Evolutionary conservation across 345 rosid species (phyloP), one percentile per base, ranked within the genome.

Genomic region (Passiflora organensis): DNA sequence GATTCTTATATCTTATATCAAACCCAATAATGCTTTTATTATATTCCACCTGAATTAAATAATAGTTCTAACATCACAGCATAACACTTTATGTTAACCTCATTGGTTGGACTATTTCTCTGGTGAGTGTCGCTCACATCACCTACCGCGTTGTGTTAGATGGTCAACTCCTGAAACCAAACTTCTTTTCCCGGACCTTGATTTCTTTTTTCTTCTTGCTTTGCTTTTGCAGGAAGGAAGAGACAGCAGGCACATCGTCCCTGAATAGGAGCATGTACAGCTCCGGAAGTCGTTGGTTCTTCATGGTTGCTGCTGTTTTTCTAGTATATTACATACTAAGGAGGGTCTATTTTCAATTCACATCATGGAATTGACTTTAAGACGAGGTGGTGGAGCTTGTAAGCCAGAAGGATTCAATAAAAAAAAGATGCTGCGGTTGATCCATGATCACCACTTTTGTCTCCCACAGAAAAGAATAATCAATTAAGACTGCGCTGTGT

Each of bases 251-350:
- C 8, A 19, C 19, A 8, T 32, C 34, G n/a, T n/a, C n/a, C 18
- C 53, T 32, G 55, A 51, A 52, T 32, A 15, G 8, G 37, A 19
- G 22, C 6, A 3, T 17, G 32, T 13, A 22, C 15, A 21, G 43
- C 13, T 32, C 41, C 32, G 46, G 60, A 63, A 68, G 44, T 12
- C 56, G 56, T 63, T 64, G 54, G 65, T 58, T 68, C 65, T 43
- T 42, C 42, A 53, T 37, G 2, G 42, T 77, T 15, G 43, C 66
- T 34, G 41, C 59, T 56, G 58, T 67, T 46, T 20, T 73, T 59
- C 42, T 72, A 16, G 34, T 65, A 1, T 78, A 65, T 51, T 78
- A 53, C 53, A 44, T 63, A 58, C 56, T 68, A 16, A 61, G 32
- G 66, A 65, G 44, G 69, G 37, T 78, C 49, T 62, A 74, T 60